Percentiles rank a stretch among this genome's conserved stretches.
Conservation (phyloP, 2,329 filamentous ascomycete species). For the Pyrenochaeta sp. region DNA sequence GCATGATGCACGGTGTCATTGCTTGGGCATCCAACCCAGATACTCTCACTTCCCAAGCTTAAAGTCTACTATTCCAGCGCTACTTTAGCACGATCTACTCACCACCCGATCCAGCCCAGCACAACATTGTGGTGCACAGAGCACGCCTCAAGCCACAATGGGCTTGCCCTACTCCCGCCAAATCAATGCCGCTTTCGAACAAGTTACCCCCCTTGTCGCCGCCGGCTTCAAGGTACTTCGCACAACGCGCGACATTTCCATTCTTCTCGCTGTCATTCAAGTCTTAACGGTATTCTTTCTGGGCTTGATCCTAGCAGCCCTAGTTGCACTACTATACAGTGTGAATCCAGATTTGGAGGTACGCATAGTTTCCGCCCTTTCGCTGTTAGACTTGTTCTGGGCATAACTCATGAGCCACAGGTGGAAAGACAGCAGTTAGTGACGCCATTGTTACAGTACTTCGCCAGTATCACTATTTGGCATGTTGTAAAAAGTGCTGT, state of each 20-base stretch:
- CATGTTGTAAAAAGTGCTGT: conserved; percentile 23
- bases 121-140: too few relatives aligned
- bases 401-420: conserved; percentile 8
- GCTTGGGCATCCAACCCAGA: neutral
- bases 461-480: conserved; percentile 32
- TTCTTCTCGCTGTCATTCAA: conserved; percentile 58
- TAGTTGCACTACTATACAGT: conserved; percentile 54
- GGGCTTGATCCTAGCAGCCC: conserved; percentile 47
- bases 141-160: conserved; percentile 46
- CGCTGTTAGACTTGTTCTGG: neutral
- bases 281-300: conserved; percentile 56
- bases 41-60: neutral
- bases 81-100: too few relatives aligned
- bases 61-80: too few relatives aligned
- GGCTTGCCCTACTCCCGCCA: conserved; percentile 62
- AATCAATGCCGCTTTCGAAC: conserved; percentile 61
- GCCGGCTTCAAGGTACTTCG: conserved; percentile 59
- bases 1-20: neutral
- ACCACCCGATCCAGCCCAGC: too few relatives aligned
- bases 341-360: conserved; percentile 59
- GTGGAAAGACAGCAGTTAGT: conserved; percentile 52
- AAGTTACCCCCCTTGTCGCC: conserved; percentile 62
- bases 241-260: conserved; percentile 60
- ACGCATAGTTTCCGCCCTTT: conserved; percentile 4
- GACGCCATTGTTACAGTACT: conserved; percentile 53